Evolutionary conservation across 495 filamentous ascomycete genomes (phyloP).

Genomic region (Neurospora sp.): DNA sequence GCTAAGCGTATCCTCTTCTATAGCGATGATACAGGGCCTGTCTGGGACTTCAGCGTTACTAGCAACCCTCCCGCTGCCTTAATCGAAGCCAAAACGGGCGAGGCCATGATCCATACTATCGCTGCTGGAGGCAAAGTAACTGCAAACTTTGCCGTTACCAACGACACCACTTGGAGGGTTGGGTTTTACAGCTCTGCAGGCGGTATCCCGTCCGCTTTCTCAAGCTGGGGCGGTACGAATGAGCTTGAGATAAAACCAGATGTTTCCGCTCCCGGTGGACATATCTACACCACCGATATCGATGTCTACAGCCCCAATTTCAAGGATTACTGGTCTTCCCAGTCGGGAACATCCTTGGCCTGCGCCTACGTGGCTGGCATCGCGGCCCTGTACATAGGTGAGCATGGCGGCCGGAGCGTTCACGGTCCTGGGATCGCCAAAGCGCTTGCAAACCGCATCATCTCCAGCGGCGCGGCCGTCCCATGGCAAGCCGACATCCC

Average conservation of each 20-base stretch:
- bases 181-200: slow-evolving; percentile 18
- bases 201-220: slow-evolving; percentile 27
- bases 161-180: slow-evolving; percentile 14
- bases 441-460: slow-evolving; percentile 26
- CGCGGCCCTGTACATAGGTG: slow-evolving; percentile 32
- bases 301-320: slow-evolving; percentile 5
- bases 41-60: not conserved
- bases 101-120: slow-evolving; percentile 18
- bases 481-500: slow-evolving; percentile 31
- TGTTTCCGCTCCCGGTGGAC: slow-evolving; percentile 35
- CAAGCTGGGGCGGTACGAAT: slow-evolving; percentile 37
- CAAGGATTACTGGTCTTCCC: slow-evolving; percentile 21
- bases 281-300: slow-evolving; percentile 37
- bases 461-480: slow-evolving; percentile 28
- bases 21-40: slow-evolving; percentile 5
- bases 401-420: slow-evolving; percentile 22
- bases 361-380: slow-evolving; percentile 41
- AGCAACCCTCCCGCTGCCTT: slow-evolving; percentile 5
- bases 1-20: slow-evolving; percentile 22
- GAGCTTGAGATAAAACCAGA: slow-evolving; percentile 36
- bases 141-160: slow-evolving; percentile 16
- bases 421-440: slow-evolving; percentile 27
- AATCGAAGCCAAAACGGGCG: slow-evolving; percentile 13
- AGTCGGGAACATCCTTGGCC: slow-evolving; percentile 43
- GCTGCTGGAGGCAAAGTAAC: slow-evolving; percentile 18